Percentiles rank a stretch among this genome's conserved stretches.
phyloP scores from a whole-genome alignment of 2,329 filamentous ascomycete species.

The Nemania diffusa region DNA sequence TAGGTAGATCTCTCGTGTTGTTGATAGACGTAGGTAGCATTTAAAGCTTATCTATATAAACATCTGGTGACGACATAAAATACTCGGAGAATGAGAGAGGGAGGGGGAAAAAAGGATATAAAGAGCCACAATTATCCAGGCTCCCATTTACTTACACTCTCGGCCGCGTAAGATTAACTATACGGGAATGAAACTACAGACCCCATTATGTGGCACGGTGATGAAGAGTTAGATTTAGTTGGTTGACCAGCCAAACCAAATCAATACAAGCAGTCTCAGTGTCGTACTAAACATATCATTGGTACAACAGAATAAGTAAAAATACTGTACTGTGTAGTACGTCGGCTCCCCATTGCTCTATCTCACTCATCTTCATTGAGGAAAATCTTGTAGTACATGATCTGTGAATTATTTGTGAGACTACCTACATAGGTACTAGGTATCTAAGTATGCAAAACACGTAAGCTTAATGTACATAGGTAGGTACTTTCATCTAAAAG shows the following conservation, averaged over 20 bases:
- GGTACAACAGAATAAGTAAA: not conserved
- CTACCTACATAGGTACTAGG: not conserved
- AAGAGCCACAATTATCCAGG: not conserved
- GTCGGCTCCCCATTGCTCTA: not conserved
- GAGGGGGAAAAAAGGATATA: not conserved
- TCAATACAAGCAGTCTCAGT: not conserved
- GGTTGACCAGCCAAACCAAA: not conserved
- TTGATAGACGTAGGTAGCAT: not conserved
- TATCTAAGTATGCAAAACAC: not conserved
- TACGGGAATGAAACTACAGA: slow-evolving; percentile 6
- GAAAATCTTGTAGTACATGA: not conserved
- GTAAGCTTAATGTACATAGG: not conserved
- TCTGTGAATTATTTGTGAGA: not conserved
- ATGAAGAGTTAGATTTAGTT: not conserved
- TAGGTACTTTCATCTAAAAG: not conserved
- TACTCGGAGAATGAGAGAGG: not conserved
- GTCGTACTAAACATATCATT: no score
- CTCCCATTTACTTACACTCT: not conserved
- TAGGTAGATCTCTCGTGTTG: not conserved
- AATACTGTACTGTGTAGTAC: not conserved
- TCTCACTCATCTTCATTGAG: not conserved
- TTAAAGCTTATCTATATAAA: not conserved
- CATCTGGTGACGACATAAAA: not conserved
- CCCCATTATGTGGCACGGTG: not conserved
- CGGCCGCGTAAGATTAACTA: slow-evolving; percentile 7